Base-by-base conservation (phyloP, 148 eudicot species). In the Rhododendron kiyosumense region DNA sequence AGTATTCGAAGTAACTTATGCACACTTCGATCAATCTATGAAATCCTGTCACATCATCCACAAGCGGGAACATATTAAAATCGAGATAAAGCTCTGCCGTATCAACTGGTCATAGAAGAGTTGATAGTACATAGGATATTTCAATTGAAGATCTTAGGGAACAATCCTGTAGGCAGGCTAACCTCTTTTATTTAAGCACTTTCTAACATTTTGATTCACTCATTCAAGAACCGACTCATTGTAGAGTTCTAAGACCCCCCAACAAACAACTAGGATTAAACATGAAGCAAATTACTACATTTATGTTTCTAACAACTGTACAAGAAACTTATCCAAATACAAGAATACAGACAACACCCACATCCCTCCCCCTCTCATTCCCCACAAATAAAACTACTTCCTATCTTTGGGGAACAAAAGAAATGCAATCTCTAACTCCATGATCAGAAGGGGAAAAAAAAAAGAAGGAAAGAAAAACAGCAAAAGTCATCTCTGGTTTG, bases 281-380 rank as follows among this genome's bases (percentile, higher is more conserved):
- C 81, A 78, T 67, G 83, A 78, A 89, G 82, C 46, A 88, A 41
- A 48, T 46, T 30, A 86, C 61, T 83, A 86, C 84, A 82, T 86
- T 84, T 34, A 86, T 85, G 86, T 80, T n/a, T 88, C 90, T 84
- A 84, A 87, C 73, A 83, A 82, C 93, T 91, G 91, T 91, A 91
- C 93, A 91, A 48, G 28, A 78, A 71, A 74, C 67, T 67, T 71
- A 52, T 28, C 86, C 82, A 61, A 63, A 74, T 34, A 79, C 71
- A 79, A 82, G 84, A 89, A 81, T 85, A 87, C 75, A 69, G 18
- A 57, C 83, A 81, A 80, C 36, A 81, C 43, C 84, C 83, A 59
- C 81, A 54, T 30, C 78, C 54, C 84, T 81, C 54, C 61, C 69
- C 82, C 18, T 43, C 83, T 87, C 83, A 81, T 86, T 87, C 83